Evolutionary conservation across 345 rosid species (phyloP).

Genomic region (Linum tenue): DNA sequence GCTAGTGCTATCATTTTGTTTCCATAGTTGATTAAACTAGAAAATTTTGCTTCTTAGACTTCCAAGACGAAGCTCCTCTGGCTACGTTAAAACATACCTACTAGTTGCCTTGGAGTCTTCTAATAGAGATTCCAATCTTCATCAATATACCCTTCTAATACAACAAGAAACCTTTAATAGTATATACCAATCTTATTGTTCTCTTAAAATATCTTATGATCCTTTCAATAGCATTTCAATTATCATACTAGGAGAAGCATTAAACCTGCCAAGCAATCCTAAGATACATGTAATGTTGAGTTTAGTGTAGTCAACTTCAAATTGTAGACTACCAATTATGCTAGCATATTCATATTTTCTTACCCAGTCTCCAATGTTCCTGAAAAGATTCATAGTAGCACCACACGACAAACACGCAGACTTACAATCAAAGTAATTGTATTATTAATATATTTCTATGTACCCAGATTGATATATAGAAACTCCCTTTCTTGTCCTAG

Average conservation of each 20-base stretch:
- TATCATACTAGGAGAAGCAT: neutral
- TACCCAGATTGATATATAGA: neutral
- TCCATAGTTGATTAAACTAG: slow-evolving; percentile 1
- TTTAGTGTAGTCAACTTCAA: neutral
- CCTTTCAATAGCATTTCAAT: neutral
- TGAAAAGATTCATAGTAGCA: neutral
- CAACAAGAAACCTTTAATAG: neutral
- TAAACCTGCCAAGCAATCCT: neutral
- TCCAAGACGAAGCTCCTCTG: neutral
- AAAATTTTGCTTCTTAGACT: neutral
- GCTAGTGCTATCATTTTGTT: neutral
- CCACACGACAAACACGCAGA: neutral
- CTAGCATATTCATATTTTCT: neutral
- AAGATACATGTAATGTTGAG: neutral
- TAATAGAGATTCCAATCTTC: neutral
- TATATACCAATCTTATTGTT: neutral
- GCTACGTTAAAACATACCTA: neutral
- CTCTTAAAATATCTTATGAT: neutral
- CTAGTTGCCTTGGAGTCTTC: neutral
- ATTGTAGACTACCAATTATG: neutral
- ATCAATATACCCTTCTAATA: slow-evolving; percentile 7
- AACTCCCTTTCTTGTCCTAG: neutral
- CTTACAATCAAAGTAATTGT: neutral
- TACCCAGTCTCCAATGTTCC: neutral
- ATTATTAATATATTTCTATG: neutral